Evolutionary conservation across 441 rosid species (phyloP).

Genomic region (Manihot esculenta): DNA sequence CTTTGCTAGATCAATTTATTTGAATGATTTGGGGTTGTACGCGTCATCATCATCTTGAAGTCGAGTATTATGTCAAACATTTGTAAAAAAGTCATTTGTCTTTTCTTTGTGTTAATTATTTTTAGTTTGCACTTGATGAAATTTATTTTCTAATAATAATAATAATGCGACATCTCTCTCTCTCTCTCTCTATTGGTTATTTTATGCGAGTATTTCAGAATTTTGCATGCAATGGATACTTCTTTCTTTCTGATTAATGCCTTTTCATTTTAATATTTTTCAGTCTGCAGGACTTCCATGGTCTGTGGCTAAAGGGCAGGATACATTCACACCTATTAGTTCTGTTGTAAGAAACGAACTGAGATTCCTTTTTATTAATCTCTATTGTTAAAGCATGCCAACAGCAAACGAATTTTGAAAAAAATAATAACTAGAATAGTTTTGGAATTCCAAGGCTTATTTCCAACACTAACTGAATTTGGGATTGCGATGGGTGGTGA

Average conservation of each 20-base stretch:
- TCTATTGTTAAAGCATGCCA: neutral
- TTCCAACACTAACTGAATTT: neutral
- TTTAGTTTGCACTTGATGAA: neutral
- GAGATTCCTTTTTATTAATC: conserved; percentile 1
- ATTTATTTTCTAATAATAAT: neutral
- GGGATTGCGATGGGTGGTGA: neutral
- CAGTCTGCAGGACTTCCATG: conserved; percentile 97
- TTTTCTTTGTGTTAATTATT: neutral
- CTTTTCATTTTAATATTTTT: conserved; percentile 16
- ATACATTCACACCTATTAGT: conserved; percentile 91
- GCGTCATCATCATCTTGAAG: too few relatives aligned
- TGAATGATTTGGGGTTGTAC: too few relatives aligned
- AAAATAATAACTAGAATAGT: neutral
- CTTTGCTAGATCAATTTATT: too few relatives aligned
- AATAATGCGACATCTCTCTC: neutral
- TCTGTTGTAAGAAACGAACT: conserved; percentile 60
- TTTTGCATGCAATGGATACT: neutral
- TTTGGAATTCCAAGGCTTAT: conserved; percentile 3
- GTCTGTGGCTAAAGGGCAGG: conserved; percentile 96
- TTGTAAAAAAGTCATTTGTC: neutral
- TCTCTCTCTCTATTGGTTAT: neutral
- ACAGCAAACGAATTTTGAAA: neutral
- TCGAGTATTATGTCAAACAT: neutral
- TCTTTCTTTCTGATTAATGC: neutral
- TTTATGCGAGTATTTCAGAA: neutral